A percentile compares a stretch with the other conserved stretches of the same genome.
These are phyloP conservation scores for Schizothecium vesticola DNA, from an alignment of 495 filamentous ascomycete genomes.

Conservation along the genomic window DNA sequence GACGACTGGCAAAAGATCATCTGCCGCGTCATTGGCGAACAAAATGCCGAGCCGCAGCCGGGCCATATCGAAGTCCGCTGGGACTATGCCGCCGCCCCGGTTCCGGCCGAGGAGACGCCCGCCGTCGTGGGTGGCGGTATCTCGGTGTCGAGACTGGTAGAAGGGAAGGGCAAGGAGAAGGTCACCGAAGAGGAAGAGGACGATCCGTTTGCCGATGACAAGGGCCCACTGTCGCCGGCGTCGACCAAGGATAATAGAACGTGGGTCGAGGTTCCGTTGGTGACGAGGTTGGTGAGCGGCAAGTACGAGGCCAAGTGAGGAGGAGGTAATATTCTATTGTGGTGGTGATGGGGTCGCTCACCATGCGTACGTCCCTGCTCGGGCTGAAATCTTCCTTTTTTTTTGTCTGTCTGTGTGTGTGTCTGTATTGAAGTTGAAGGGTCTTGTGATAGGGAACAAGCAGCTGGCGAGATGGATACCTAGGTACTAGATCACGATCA, in stretches of 20 bases:
- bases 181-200: conserved; percentile 34
- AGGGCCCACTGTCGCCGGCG: conserved; percentile 24
- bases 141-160: conserved; percentile 48
- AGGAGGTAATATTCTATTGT: background rate
- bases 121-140: conserved; percentile 52
- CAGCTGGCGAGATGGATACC: background rate
- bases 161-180: conserved; percentile 39
- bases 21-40: conserved; percentile 65
- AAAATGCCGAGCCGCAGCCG: conserved; percentile 68
- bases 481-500: background rate
- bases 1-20: conserved; percentile 62
- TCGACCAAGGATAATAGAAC: conserved; percentile 38
- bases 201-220: conserved; percentile 40
- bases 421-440: background rate
- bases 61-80: conserved; percentile 77
- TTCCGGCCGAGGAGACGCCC: conserved; percentile 39
- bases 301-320: conserved; percentile 60
- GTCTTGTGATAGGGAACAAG: background rate
- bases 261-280: conserved; percentile 70
- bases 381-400: background rate
- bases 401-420: background rate
- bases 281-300: conserved; percentile 70
- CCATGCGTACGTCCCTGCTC: background rate
- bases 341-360: no score
- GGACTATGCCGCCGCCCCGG: conserved; percentile 52